A percentile compares a stretch with the other conserved stretches of the same genome.
phyloP scores from a whole-genome alignment of 768 basidiomycete genomes.

The Pleurotus sapidus region DNA sequence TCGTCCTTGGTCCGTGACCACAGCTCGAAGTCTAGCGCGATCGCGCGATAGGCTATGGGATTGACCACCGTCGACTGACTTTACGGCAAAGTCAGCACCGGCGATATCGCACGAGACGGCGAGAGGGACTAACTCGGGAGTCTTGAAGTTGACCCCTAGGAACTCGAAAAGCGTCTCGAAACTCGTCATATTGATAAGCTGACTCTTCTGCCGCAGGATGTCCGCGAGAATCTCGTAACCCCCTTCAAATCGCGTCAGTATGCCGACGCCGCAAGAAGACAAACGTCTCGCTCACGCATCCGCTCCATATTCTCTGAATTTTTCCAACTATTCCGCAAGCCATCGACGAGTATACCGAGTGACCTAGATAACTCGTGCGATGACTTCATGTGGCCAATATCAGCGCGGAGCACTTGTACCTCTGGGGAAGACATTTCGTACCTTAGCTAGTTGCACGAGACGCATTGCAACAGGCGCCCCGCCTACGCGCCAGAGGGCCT shows the following conservation, averaged over 20 bases:
- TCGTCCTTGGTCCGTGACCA: slow-evolving; percentile 75
- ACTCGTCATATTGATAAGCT: slow-evolving; percentile 72
- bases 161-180: slow-evolving; percentile 87
- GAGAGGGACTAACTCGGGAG: slow-evolving; percentile 63
- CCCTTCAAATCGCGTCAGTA: slow-evolving; percentile 37
- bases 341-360: slow-evolving; percentile 70
- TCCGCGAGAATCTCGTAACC: slow-evolving; percentile 86
- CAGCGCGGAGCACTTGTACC: neutral
- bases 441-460: slow-evolving; percentile 75
- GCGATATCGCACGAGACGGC: neutral
- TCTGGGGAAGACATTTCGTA: slow-evolving; percentile 25
- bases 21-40: slow-evolving; percentile 88
- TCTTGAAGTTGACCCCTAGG: slow-evolving; percentile 79
- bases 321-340: slow-evolving; percentile 83
- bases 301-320: slow-evolving; percentile 95
- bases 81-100: neutral
- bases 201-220: slow-evolving; percentile 68
- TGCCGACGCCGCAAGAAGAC: neutral
- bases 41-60: slow-evolving; percentile 72
- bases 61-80: slow-evolving; percentile 86
- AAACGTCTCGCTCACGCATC: slow-evolving; percentile 52
- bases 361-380: slow-evolving; percentile 75
- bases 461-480: slow-evolving; percentile 73
- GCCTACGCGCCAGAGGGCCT: slow-evolving; percentile 78
- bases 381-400: slow-evolving; percentile 38